A percentile compares a stretch with the other conserved stretches of the same genome.
Evolutionary conservation across 345 rosid genomes (phyloP).

Genomic region (Hibiscus syriacus): DNA sequence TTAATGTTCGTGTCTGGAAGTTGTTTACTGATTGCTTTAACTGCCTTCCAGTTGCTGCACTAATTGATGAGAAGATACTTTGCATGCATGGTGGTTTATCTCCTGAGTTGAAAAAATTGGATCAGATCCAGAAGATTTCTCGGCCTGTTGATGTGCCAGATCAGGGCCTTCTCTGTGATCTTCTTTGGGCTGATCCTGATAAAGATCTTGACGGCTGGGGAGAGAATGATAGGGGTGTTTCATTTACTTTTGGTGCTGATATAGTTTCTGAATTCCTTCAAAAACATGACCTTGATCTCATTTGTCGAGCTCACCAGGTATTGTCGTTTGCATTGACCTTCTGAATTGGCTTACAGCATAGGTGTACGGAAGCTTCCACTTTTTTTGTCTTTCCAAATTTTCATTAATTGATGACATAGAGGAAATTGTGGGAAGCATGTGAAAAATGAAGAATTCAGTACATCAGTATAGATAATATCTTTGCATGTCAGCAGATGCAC

Average conservation of each 20-base stretch:
- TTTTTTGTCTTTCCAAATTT: background rate
- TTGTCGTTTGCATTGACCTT: background rate
- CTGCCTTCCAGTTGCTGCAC: background rate
- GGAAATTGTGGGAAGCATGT: background rate
- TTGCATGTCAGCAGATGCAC: background rate
- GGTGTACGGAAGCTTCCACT: background rate
- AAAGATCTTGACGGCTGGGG: slow-evolving; percentile 39
- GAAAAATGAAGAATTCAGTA: background rate
- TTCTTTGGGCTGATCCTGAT: slow-evolving; percentile 48
- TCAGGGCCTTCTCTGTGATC: slow-evolving; percentile 19
- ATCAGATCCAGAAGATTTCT: background rate
- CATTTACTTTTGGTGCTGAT: slow-evolving; percentile 44
- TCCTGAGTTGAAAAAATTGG: background rate
- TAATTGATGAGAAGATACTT: slow-evolving; percentile 2
- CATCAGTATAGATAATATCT: background rate
- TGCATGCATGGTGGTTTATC: slow-evolving; percentile 2
- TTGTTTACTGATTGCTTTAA: slow-evolving; percentile 38
- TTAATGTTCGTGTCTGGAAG: slow-evolving; percentile 49
- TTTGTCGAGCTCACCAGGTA: slow-evolving; percentile 49
- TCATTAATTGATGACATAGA: background rate
- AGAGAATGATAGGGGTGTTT: slow-evolving; percentile 47
- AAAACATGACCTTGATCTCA: slow-evolving; percentile 42
- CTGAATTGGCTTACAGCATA: background rate
- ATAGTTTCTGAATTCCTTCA: slow-evolving; percentile 36
- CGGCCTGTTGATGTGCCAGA: slow-evolving; percentile 6